Percentiles rank a stretch among this genome's conserved stretches.
Conservation (phyloP, 805 yeast genomes). For the Saturnispora kantuleensis region DNA sequence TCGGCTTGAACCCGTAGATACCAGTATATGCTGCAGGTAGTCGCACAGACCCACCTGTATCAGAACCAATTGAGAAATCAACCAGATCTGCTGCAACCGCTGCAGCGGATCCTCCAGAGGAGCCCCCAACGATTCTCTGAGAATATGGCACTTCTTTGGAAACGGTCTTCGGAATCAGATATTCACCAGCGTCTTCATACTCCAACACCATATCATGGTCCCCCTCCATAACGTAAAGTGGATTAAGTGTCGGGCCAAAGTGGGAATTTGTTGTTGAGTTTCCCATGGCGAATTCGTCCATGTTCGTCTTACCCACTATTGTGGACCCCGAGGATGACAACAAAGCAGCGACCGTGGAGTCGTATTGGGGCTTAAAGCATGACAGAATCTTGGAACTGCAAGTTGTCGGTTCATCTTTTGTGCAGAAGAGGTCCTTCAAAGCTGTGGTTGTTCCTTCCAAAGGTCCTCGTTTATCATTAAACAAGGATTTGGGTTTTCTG, state of each 20-base stretch:
- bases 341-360: constrained; percentile 59
- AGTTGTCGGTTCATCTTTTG: constrained; percentile 56
- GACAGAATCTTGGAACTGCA: constrained; percentile 62
- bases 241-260: constrained; percentile 52
- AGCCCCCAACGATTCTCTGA: constrained; percentile 64
- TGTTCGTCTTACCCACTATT: constrained; percentile 71
- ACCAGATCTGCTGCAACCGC: constrained; percentile 67
- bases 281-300: constrained; percentile 99
- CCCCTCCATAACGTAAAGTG: constrained; percentile 23
- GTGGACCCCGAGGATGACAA: constrained; percentile 43
- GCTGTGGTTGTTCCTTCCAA: constrained; percentile 28
- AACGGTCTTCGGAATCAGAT: constrained; percentile 5
- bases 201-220: constrained; percentile 14
- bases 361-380: constrained; percentile 63
- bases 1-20: constrained; percentile 81
- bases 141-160: background rate
- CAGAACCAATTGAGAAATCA: constrained; percentile 82
- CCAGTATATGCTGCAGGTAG: constrained; percentile 86
- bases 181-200: constrained; percentile 13
- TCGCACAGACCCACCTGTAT: constrained; percentile 95
- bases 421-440: constrained; percentile 74
- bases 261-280: constrained; percentile 48
- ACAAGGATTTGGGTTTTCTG: constrained; percentile 11
- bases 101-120: constrained; percentile 95
- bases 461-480: constrained; percentile 5